Evolutionary conservation across 495 filamentous ascomycete genomes (phyloP).

Genomic region (Aspergillus baeticus): DNA sequence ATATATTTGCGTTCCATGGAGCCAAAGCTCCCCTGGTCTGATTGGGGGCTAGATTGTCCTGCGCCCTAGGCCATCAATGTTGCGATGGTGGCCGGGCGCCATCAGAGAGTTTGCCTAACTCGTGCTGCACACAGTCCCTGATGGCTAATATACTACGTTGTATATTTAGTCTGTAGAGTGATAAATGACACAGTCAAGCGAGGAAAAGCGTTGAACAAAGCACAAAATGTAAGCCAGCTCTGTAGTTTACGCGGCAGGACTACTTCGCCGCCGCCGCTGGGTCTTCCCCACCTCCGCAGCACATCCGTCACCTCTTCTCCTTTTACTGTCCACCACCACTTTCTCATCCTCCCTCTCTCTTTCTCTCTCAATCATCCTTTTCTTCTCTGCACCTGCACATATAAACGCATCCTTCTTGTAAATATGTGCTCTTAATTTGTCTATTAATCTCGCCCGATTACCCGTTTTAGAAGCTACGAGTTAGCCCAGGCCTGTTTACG

Average conservation of each 20-base stretch:
- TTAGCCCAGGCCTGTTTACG: slow-evolving; percentile 2
- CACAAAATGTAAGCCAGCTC: too few relatives aligned
- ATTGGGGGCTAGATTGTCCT: background rate
- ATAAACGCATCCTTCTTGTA: slow-evolving; percentile 11
- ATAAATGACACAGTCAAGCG: too few relatives aligned
- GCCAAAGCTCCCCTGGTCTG: background rate
- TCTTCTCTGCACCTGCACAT: background rate
- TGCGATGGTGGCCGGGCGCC: background rate
- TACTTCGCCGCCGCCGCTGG: background rate
- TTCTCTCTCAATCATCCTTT: background rate
- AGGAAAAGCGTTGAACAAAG: too few relatives aligned
- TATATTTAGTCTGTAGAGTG: too few relatives aligned
- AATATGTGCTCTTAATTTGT: slow-evolving; percentile 19
- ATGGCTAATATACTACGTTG: too few relatives aligned
- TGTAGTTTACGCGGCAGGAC: background rate
- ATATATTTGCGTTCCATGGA: background rate
- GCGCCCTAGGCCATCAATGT: background rate
- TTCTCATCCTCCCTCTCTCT: background rate
- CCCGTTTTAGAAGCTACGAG: slow-evolving; percentile 13
- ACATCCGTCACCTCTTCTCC: slow-evolving; percentile 17
- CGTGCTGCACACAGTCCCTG: too few relatives aligned
- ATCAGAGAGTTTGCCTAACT: too few relatives aligned
- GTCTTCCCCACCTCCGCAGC: slow-evolving; percentile 17
- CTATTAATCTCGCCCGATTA: slow-evolving; percentile 8
- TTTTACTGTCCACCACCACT: slow-evolving; percentile 9